Conservation (phyloP, 306 rosid species). For the Fragaria nilgerrensis region DNA sequence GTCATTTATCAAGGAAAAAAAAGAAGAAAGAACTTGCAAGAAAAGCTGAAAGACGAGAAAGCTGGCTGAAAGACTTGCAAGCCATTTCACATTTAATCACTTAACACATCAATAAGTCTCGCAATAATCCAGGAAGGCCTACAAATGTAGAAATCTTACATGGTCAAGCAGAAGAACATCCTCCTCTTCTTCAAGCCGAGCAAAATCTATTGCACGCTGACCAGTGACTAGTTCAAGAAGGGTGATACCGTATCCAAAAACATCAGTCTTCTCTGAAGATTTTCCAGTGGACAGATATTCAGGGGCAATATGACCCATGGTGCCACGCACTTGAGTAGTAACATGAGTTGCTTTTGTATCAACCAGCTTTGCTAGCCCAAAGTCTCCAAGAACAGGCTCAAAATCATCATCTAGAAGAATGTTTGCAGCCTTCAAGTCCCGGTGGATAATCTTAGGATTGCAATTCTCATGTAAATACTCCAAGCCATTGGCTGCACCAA, state of each 20-base stretch:
- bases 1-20: background rate
- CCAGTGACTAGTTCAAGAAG: conserved; percentile 93
- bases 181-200: conserved; percentile 87
- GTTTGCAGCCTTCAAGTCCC: conserved; percentile 94
- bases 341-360: conserved; percentile 77
- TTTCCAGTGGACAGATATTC: conserved; percentile 91
- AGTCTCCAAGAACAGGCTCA: conserved; percentile 93
- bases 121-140: background rate
- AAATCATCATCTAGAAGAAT: conserved; percentile 79
- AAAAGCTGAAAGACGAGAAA: background rate
- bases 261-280: conserved; percentile 89
- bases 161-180: conserved; percentile 94
- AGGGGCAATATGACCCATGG: conserved; percentile 98
- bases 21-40: background rate
- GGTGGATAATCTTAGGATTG: conserved; percentile 86
- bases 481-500: conserved; percentile 64
- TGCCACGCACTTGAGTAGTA: conserved; percentile 94
- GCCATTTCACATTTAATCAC: background rate
- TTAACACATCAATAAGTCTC: background rate
- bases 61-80: background rate
- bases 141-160: conserved; percentile 40
- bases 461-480: conserved; percentile 91
- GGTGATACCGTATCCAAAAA: conserved; percentile 89
- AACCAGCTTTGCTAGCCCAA: conserved; percentile 77
- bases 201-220: conserved; percentile 83